Conservation (phyloP, 257 asterid species). For the Linaria vulgaris region DNA sequence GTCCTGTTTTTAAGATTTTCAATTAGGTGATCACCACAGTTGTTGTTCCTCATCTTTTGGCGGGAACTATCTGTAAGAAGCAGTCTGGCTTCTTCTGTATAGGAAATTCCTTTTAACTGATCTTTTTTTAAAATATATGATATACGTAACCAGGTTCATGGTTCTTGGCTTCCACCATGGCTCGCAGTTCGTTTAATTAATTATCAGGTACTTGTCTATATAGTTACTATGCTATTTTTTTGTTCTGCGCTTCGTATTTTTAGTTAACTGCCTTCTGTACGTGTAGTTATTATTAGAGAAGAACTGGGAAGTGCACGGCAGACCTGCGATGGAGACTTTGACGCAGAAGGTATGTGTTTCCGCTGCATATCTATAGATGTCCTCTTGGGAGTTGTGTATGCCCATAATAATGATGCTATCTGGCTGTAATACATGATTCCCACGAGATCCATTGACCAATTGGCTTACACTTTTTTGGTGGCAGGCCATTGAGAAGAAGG, state of each 20-base stretch:
- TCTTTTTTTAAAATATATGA: slow-evolving; percentile 18
- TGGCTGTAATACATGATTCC: slow-evolving; percentile 7
- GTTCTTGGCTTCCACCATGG: slow-evolving; percentile 97
- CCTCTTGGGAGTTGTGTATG: too few species aligned
- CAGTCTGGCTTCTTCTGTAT: background rate
- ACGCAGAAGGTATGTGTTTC: slow-evolving; percentile 56
- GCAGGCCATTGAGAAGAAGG: slow-evolving; percentile 78
- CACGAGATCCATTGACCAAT: slow-evolving; percentile 16
- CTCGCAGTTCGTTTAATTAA: slow-evolving; percentile 45
- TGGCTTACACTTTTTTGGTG: slow-evolving; percentile 10
- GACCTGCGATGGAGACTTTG: slow-evolving; percentile 67
- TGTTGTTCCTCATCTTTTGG: background rate
- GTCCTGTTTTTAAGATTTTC: background rate
- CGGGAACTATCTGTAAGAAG: background rate
- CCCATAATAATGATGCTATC: slow-evolving; percentile 1
- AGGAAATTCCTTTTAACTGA: slow-evolving; percentile 4
- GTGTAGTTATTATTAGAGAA: slow-evolving; percentile 59
- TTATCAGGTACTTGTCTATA: slow-evolving; percentile 50
- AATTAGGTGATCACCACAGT: background rate
- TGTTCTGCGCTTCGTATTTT: slow-evolving; percentile 14
- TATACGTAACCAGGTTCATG: slow-evolving; percentile 51
- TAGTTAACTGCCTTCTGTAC: slow-evolving; percentile 19
- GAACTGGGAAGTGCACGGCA: slow-evolving; percentile 79
- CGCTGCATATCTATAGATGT: background rate
- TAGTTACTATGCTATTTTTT: background rate